Percentiles rank a stretch among this genome's conserved stretches.
Evolutionary conservation across 148 eudicot species (phyloP).

Genomic region (Silene conica): DNA sequence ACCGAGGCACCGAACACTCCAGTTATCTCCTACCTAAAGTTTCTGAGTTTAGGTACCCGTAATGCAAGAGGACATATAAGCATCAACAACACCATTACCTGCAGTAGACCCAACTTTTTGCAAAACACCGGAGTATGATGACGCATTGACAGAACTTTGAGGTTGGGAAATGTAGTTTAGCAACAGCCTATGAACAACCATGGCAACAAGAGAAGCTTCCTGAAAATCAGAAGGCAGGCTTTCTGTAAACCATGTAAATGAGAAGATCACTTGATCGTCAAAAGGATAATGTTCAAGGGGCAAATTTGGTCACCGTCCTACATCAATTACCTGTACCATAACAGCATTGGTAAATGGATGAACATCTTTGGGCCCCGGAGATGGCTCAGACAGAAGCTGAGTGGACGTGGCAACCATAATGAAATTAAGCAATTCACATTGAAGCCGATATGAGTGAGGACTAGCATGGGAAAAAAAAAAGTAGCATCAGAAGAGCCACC

Average conservation of each 20-base stretch:
- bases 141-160: conserved; percentile 35
- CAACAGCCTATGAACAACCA: conserved; percentile 62
- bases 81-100: conserved; percentile 38
- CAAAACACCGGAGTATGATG: conserved; percentile 63
- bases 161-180: conserved; percentile 66
- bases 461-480: conserved; percentile 38
- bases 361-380: conserved; percentile 68
- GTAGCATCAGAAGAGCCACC: conserved; percentile 22
- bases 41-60: neutral
- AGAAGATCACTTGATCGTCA: conserved; percentile 7
- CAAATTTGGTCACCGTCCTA: conserved; percentile 1
- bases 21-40: neutral
- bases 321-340: conserved; percentile 86
- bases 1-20: neutral
- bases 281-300: neutral
- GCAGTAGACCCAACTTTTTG: conserved; percentile 88
- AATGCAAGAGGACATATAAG: neutral
- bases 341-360: conserved; percentile 78
- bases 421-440: conserved; percentile 82
- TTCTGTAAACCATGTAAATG: neutral
- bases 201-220: conserved; percentile 62
- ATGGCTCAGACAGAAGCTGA: conserved; percentile 84
- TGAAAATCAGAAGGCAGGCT: conserved; percentile 27
- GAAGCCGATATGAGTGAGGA: conserved; percentile 63
- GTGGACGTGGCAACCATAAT: conserved; percentile 83